These are phyloP conservation scores for Geoglossum cookeanum DNA, from an alignment of 2,329 filamentous ascomycete genomes.

Conservation along the genomic window DNA sequence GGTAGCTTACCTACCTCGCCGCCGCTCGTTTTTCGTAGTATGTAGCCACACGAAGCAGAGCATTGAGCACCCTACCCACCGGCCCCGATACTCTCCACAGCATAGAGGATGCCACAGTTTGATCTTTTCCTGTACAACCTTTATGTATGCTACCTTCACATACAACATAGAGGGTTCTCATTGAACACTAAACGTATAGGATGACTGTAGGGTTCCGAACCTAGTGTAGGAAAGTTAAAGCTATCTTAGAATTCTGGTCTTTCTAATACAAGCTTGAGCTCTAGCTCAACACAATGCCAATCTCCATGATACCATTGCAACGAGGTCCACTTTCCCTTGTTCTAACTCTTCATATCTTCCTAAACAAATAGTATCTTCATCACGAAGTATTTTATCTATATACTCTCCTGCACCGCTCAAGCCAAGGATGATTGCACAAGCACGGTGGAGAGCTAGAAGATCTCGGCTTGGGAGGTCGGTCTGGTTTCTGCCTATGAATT, in stretches of 20 bases:
- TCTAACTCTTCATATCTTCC: not conserved
- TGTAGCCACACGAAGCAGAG: too few species aligned
- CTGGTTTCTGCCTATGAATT: not conserved
- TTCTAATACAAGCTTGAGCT: not conserved
- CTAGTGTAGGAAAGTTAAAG: not conserved
- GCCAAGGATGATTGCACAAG: not conserved
- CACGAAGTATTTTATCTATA: not conserved
- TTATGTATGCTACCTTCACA: not conserved
- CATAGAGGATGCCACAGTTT: not conserved
- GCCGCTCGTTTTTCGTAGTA: too few species aligned
- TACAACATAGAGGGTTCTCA: not conserved
- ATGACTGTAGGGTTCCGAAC: too few species aligned
- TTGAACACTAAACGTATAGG: too few species aligned
- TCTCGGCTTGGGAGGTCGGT: not conserved
- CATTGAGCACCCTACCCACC: too few species aligned
- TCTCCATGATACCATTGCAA: not conserved
- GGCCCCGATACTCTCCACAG: too few species aligned
- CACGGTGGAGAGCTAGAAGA: not conserved
- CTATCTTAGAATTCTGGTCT: not conserved
- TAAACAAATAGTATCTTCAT: not conserved
- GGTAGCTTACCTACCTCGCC: too few species aligned
- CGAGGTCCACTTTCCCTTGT: not conserved
- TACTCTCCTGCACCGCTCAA: constrained; percentile 1
- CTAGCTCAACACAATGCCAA: not conserved
- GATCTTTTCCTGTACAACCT: not conserved